A percentile compares a stretch with the other conserved stretches of the same genome.
Evolutionary conservation across 805 yeast genomes (phyloP).

Genomic region (Wickerhamomyces hampshirensis): DNA sequence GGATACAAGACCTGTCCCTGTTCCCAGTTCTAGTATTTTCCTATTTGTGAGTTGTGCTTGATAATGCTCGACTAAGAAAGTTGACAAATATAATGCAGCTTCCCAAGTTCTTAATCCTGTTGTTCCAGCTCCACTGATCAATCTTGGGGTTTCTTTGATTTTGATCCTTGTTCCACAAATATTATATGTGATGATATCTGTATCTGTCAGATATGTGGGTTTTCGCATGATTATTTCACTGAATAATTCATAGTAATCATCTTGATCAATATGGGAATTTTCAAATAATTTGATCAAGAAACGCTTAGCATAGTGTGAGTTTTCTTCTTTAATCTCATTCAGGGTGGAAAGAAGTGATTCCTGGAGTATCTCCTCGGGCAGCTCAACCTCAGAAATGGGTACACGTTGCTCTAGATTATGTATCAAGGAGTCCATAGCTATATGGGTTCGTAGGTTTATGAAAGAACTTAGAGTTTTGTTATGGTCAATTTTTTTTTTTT

Average conservation of each 20-base stretch:
- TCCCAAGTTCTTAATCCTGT: conserved; percentile 95
- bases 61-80: conserved; percentile 34
- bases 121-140: conserved; percentile 71
- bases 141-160: conserved; percentile 56
- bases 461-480: not conserved
- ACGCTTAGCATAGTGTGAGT: conserved; percentile 47
- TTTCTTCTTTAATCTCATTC: conserved; percentile 25
- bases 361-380: conserved; percentile 14
- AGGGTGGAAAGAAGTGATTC: conserved; percentile 18
- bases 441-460: too few species aligned
- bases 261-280: conserved; percentile 32
- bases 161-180: conserved; percentile 21
- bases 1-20: conserved; percentile 86
- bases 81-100: conserved; percentile 67
- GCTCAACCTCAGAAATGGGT: conserved; percentile 9
- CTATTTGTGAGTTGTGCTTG: conserved; percentile 15
- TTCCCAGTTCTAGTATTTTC: conserved; percentile 69
- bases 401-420: conserved; percentile 21
- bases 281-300: conserved; percentile 41
- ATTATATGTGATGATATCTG: conserved; percentile 30
- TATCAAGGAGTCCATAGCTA: conserved; percentile 18
- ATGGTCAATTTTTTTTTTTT: not conserved
- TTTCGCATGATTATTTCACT: conserved; percentile 22
- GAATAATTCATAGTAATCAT: conserved; percentile 32
- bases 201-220: conserved; percentile 23